Conservation (phyloP, 768 basidiomycete species). For the Rickenella mellea region DNA sequence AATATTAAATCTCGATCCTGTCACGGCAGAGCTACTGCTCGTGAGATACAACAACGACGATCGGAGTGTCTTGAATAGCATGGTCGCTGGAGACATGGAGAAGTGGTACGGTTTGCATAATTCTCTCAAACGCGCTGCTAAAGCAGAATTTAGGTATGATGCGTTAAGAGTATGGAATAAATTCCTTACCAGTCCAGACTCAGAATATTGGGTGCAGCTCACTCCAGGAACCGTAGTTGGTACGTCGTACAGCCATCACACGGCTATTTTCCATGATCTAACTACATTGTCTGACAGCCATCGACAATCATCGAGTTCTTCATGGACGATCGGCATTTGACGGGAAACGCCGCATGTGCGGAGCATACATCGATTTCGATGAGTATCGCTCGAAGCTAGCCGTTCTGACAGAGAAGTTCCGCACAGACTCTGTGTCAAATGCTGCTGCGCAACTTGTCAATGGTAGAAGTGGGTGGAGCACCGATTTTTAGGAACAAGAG, state of each 20-base stretch:
- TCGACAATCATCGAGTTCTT: conserved; percentile 89
- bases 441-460: conserved; percentile 2
- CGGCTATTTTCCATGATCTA: neutral
- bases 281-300: conserved; percentile 33
- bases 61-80: conserved; percentile 64
- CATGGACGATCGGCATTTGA: conserved; percentile 90
- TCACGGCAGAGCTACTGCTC: conserved; percentile 53
- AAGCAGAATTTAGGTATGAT: conserved; percentile 45
- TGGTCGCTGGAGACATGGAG: conserved; percentile 55
- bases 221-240: conserved; percentile 78
- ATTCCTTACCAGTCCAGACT: conserved; percentile 67
- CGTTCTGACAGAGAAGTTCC: conserved; percentile 54
- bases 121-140: neutral
- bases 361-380: conserved; percentile 88
- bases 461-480: neutral
- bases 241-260: conserved; percentile 25
- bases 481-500: conserved; percentile 6
- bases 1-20: conserved; percentile 55
- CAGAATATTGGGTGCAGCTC: conserved; percentile 90
- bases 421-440: conserved; percentile 18
- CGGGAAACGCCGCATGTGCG: conserved; percentile 87
- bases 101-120: conserved; percentile 46
- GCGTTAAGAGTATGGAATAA: conserved; percentile 75
- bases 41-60: conserved; percentile 96
- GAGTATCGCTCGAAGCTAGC: conserved; percentile 79